Evolutionary conservation across 2,329 filamentous ascomycete genomes (phyloP).

Genomic region (Chrysoporthe puriensis): DNA sequence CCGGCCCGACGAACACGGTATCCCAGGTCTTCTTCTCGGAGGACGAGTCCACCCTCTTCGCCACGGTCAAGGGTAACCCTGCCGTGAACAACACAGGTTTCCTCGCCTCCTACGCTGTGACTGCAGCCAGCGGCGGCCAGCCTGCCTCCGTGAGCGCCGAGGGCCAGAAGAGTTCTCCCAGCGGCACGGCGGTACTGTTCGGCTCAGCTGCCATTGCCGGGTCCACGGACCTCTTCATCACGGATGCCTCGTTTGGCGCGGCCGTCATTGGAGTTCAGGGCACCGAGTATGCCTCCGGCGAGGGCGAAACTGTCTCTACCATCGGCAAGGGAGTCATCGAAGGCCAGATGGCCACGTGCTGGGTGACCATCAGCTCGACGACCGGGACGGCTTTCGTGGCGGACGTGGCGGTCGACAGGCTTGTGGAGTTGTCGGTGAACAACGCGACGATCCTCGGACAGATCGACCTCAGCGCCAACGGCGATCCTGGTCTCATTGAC

Average conservation of each 20-base stretch:
- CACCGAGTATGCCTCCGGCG: not conserved
- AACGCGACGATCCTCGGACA: conserved; percentile 51
- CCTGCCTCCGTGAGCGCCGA: conserved; percentile 31
- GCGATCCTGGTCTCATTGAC: conserved; percentile 60
- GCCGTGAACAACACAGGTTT: conserved; percentile 59
- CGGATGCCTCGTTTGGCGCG: conserved; percentile 62
- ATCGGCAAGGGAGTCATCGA: conserved; percentile 45
- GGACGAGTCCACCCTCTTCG: conserved; percentile 55
- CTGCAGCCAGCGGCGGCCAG: conserved; percentile 9
- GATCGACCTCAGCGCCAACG: conserved; percentile 49
- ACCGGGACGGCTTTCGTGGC: conserved; percentile 61
- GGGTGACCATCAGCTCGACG: conserved; percentile 53
- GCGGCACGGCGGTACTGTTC: conserved; percentile 60
- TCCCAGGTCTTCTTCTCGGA: conserved; percentile 63
- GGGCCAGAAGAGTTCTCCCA: conserved; percentile 47
- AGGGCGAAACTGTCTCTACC: conserved; percentile 44
- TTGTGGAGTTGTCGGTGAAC: conserved; percentile 59
- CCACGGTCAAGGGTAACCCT: conserved; percentile 65
- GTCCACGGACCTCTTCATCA: conserved; percentile 52
- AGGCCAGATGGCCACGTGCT: conserved; percentile 61
- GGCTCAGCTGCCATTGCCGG: conserved; percentile 53
- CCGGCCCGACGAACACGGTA: conserved; percentile 60
- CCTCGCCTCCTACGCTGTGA: conserved; percentile 54
- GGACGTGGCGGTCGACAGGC: conserved; percentile 53
- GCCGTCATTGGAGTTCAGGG: conserved; percentile 48